phyloP scores from a whole-genome alignment of 768 basidiomycete species.

The Lactarius pseudohatsudake region DNA sequence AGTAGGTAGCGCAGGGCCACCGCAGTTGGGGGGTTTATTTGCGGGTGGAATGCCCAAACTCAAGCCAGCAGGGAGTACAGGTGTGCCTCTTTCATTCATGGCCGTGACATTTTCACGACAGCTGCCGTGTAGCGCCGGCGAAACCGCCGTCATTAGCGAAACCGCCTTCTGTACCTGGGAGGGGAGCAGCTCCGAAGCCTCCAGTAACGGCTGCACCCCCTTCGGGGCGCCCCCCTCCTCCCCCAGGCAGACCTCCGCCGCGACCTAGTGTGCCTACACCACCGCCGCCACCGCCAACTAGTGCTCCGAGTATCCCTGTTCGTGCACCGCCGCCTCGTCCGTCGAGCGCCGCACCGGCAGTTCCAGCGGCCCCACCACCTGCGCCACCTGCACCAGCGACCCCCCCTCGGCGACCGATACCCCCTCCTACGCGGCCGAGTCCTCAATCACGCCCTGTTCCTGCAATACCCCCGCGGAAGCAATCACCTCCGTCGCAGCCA shows the following conservation, averaged over 20 bases:
- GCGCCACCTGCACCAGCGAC: slow-evolving; percentile 36
- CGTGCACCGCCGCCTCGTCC: slow-evolving; percentile 36
- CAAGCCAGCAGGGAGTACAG: slow-evolving; percentile 64
- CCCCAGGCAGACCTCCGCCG: slow-evolving; percentile 30
- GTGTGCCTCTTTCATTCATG: slow-evolving; percentile 5
- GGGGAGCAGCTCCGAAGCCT: slow-evolving; percentile 38
- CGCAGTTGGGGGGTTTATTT: slow-evolving; percentile 82
- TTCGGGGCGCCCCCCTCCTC: slow-evolving; percentile 35
- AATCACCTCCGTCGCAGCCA: slow-evolving; percentile 30
- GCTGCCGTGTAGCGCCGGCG: slow-evolving; percentile 28
- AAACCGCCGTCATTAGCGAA: slow-evolving; percentile 24
- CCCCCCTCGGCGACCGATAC: slow-evolving; percentile 40
- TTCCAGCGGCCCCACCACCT: slow-evolving; percentile 31
- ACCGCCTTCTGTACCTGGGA: slow-evolving; percentile 36
- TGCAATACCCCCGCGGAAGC: slow-evolving; percentile 28
- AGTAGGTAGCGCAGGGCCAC: slow-evolving; percentile 51
- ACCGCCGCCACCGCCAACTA: slow-evolving; percentile 24
- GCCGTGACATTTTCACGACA: not conserved
- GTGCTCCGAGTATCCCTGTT: slow-evolving; percentile 29
- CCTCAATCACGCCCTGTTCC: slow-evolving; percentile 33
- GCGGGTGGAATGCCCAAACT: slow-evolving; percentile 91
- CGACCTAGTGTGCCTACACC: slow-evolving; percentile 25
- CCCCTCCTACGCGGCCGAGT: slow-evolving; percentile 37
- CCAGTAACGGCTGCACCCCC: slow-evolving; percentile 29
- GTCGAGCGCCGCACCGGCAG: slow-evolving; percentile 38